Conservation (phyloP, 352 stramenopile species). For the Globisporangium nagaii region DNA sequence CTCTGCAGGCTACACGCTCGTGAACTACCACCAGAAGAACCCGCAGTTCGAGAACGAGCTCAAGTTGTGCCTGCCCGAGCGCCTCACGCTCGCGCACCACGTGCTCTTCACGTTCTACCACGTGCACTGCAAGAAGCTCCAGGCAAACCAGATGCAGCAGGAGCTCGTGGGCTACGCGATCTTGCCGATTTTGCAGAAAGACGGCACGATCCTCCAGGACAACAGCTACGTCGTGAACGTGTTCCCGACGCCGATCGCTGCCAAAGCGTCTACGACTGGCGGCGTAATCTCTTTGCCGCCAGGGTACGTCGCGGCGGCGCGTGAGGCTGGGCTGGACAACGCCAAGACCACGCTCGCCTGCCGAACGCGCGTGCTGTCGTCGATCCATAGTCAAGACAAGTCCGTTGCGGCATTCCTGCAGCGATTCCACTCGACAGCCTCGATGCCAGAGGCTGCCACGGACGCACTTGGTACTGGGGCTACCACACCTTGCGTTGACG, state of each 20-base stretch:
- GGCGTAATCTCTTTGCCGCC: constrained; percentile 25
- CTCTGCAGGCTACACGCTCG: constrained; percentile 28
- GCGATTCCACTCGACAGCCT: constrained; percentile 32
- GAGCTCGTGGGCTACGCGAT: constrained; percentile 56
- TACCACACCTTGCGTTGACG: background rate
- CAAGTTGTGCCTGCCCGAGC: constrained; percentile 59
- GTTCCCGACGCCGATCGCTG: constrained; percentile 13
- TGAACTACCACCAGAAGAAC: constrained; percentile 79
- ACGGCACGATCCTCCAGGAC: constrained; percentile 51
- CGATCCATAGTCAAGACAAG: constrained; percentile 51
- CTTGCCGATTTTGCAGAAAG: constrained; percentile 38
- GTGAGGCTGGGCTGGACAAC: constrained; percentile 23
- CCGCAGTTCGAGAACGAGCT: constrained; percentile 73
- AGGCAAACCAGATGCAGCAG: constrained; percentile 47
- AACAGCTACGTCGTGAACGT: constrained; percentile 35
- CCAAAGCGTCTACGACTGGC: constrained; percentile 16
- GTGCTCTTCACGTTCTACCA: constrained; percentile 77
- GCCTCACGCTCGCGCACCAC: constrained; percentile 41
- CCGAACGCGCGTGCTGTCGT: constrained; percentile 44
- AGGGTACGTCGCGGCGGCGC: constrained; percentile 33
- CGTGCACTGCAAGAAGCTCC: constrained; percentile 79
- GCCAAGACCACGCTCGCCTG: constrained; percentile 36
- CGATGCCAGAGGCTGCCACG: background rate
- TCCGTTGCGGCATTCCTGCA: constrained; percentile 35
- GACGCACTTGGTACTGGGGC: no score